Evolutionary conservation across 768 basidiomycete genomes (phyloP).

Genomic region (Phlebiopsis gigantea): DNA sequence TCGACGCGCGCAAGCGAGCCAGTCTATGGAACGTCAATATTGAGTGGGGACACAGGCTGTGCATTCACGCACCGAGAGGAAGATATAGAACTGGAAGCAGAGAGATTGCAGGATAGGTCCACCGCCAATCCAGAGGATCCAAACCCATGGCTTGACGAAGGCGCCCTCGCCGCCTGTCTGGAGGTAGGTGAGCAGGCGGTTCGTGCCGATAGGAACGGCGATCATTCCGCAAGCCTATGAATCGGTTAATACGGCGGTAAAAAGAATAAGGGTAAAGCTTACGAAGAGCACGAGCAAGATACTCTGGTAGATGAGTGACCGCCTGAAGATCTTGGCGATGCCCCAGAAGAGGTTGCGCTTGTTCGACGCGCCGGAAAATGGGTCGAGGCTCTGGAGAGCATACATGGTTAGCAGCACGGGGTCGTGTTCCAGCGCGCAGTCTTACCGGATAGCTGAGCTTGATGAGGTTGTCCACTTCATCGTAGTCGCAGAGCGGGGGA

Average conservation of each 20-base stretch:
- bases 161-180: slow-evolving; percentile 47
- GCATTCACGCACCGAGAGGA: slow-evolving; percentile 22
- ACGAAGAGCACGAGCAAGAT: slow-evolving; percentile 4
- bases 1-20: slow-evolving; percentile 36
- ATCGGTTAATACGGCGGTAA: slow-evolving; percentile 4
- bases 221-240: slow-evolving; percentile 12
- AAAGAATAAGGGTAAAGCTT: slow-evolving; percentile 9
- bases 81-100: slow-evolving; percentile 50
- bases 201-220: slow-evolving; percentile 26
- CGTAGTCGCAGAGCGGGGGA: slow-evolving; percentile 44
- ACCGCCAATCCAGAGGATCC: slow-evolving; percentile 49
- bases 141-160: slow-evolving; percentile 60
- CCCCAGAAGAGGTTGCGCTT: slow-evolving; percentile 24
- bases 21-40: slow-evolving; percentile 19
- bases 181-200: slow-evolving; percentile 44
- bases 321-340: slow-evolving; percentile 18
- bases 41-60: neutral
- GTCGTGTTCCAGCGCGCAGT: neutral
- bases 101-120: slow-evolving; percentile 41
- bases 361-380: slow-evolving; percentile 11
- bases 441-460: slow-evolving; percentile 25
- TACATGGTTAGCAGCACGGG: no score
- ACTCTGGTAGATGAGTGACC: neutral
- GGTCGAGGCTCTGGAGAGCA: slow-evolving; percentile 19
- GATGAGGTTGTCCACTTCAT: slow-evolving; percentile 27